Conservation (phyloP, 495 filamentous ascomycete species). For the Lepraria neglecta region DNA sequence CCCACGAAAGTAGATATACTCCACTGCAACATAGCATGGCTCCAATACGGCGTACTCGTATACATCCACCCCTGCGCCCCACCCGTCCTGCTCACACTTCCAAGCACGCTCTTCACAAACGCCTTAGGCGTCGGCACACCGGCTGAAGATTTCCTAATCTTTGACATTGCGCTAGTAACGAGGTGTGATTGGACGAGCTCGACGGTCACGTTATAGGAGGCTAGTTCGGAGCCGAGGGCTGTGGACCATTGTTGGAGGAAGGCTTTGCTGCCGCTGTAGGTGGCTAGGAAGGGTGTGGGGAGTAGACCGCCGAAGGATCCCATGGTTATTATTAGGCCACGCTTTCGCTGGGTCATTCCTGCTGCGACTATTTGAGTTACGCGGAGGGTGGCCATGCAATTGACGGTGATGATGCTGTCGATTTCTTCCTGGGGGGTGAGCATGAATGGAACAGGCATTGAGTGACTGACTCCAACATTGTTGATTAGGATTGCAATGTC, state of each 20-base stretch:
- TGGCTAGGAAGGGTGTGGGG: slow-evolving; percentile 88
- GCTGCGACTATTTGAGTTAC: slow-evolving; percentile 80
- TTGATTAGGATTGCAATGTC: slow-evolving; percentile 89
- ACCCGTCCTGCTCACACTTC: slow-evolving; percentile 73
- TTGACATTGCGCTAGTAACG: slow-evolving; percentile 92
- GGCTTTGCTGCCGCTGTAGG: slow-evolving; percentile 95
- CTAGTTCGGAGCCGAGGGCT: slow-evolving; percentile 76
- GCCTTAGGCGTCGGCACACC: slow-evolving; percentile 72
- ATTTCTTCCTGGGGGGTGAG: slow-evolving; percentile 73
- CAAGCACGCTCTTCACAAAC: slow-evolving; percentile 73
- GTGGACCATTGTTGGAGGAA: slow-evolving; percentile 97
- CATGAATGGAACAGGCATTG: slow-evolving; percentile 83
- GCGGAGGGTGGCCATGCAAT: slow-evolving; percentile 80
- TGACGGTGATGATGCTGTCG: slow-evolving; percentile 85
- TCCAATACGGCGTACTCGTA: slow-evolving; percentile 89
- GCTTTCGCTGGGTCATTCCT: slow-evolving; percentile 71
- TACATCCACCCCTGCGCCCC: slow-evolving; percentile 67
- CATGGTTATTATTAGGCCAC: slow-evolving; percentile 93
- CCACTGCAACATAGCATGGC: slow-evolving; percentile 85
- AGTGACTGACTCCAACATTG: slow-evolving; percentile 93
- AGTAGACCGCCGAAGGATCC: slow-evolving; percentile 87
- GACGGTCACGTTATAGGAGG: slow-evolving; percentile 70
- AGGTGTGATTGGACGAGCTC: slow-evolving; percentile 85
- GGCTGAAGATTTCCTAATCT: slow-evolving; percentile 70
- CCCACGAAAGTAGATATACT: slow-evolving; percentile 65